Percentiles rank a stretch among this genome's conserved stretches.
phyloP scores from a whole-genome alignment of 2,329 filamentous ascomycete species.

The Tolypocladium tropicale region DNA sequence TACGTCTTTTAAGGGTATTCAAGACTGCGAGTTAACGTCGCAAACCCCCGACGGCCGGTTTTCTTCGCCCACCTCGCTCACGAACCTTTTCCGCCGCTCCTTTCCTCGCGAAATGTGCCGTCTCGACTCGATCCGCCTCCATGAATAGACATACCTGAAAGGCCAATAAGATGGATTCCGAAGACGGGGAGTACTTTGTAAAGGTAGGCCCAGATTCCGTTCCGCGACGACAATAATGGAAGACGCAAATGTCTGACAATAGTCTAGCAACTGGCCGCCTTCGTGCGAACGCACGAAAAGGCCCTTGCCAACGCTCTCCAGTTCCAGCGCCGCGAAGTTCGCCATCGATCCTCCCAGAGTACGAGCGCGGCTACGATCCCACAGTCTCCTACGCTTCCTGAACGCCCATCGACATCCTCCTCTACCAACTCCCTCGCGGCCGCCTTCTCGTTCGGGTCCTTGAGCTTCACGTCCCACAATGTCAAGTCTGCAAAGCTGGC shows the following conservation, averaged over 20 bases:
- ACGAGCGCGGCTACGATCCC: conserved; percentile 46
- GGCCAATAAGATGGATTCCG: conserved; percentile 59
- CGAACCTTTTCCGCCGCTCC: not conserved
- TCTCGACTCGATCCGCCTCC: conserved; percentile 2
- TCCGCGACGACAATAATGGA: not conserved
- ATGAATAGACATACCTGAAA: conserved; percentile 26
- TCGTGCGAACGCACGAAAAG: conserved; percentile 95
- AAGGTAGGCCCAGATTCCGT: conserved; percentile 46
- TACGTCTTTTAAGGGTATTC: not conserved
- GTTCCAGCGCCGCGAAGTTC: conserved; percentile 60
- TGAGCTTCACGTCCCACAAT: conserved; percentile 75
- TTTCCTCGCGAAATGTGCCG: not conserved
- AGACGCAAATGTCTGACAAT: not conserved
- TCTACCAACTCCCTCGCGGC: conserved; percentile 69
- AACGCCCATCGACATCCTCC: conserved; percentile 53
- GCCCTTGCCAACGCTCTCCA: conserved; percentile 92
- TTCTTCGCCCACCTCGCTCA: not conserved
- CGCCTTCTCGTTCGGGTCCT: conserved; percentile 74
- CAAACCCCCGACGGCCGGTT: not conserved
- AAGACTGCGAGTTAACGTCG: not conserved
- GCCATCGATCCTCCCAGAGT: conserved; percentile 59
- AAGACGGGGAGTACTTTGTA: conserved; percentile 83
- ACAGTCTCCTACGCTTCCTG: conserved; percentile 46
- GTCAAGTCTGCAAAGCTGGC: conserved; percentile 87
- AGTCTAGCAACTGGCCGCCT: conserved; percentile 82